Conservation (phyloP, 495 filamentous ascomycete species). For the Cenococcum geophilum region DNA sequence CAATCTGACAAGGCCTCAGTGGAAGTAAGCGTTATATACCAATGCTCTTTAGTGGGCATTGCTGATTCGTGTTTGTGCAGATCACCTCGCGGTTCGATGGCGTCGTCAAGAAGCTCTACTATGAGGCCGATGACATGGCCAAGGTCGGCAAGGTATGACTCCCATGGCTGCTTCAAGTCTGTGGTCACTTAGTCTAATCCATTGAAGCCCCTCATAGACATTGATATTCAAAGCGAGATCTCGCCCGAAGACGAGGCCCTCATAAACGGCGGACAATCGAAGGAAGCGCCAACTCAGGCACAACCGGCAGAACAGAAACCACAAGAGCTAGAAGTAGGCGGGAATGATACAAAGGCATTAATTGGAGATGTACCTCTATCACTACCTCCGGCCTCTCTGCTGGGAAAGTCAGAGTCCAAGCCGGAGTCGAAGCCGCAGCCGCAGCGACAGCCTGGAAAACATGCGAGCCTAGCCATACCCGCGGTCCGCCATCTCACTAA, state of each 20-base stretch:
- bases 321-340: conserved; percentile 15
- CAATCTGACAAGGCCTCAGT: conserved; percentile 98
- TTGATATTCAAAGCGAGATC: conserved; percentile 62
- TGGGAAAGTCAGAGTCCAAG: conserved; percentile 6
- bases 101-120: conserved; percentile 92
- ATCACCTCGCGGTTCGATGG: conserved; percentile 94
- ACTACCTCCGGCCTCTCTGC: conserved; percentile 8
- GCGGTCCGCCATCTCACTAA: conserved; percentile 86
- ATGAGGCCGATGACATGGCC: conserved; percentile 92
- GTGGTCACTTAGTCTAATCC: conserved; percentile 8
- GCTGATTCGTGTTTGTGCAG: conserved; percentile 34
- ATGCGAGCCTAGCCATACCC: conserved; percentile 75
- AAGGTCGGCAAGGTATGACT: conserved; percentile 63
- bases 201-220: conserved; percentile 62
- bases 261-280: conserved; percentile 28
- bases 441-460: conserved; percentile 38
- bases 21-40: conserved; percentile 48
- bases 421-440: conserved; percentile 3
- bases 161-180: background rate
- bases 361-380: conserved; percentile 8
- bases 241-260: conserved; percentile 50
- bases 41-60: too few relatives aligned
- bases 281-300: conserved; percentile 8
- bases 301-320: conserved; percentile 31
- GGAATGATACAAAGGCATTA: conserved; percentile 26